phyloP scores from a whole-genome alignment of 148 eudicot genomes.

The Rhododendron williamsianum region DNA sequence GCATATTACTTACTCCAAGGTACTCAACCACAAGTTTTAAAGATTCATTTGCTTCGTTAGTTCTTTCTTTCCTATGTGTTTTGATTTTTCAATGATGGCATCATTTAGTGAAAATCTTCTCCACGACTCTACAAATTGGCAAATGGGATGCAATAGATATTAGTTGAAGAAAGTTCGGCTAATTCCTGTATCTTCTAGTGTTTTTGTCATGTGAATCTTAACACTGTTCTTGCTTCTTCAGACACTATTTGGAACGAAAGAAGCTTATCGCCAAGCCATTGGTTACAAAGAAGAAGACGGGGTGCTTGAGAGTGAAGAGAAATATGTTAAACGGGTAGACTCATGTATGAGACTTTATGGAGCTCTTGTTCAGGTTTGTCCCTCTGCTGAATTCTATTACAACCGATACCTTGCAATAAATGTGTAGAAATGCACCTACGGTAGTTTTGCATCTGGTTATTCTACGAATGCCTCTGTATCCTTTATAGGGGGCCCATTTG shows the following conservation, averaged over 20 bases:
- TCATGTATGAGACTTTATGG: constrained; percentile 76
- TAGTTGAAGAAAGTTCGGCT: not conserved
- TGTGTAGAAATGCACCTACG: not conserved
- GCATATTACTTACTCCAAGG: constrained; percentile 66
- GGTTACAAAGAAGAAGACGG: constrained; percentile 71
- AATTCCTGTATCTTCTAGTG: not conserved
- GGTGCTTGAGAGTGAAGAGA: constrained; percentile 48
- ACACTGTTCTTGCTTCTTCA: constrained; percentile 19
- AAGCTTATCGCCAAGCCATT: constrained; percentile 59
- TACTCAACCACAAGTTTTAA: constrained; percentile 10
- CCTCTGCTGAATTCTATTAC: not conserved
- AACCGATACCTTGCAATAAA: not conserved
- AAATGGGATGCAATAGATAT: not conserved
- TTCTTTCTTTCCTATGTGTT: not conserved
- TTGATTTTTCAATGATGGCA: not conserved
- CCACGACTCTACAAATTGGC: not conserved
- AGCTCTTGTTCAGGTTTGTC: constrained; percentile 84
- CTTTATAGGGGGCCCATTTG: not conserved
- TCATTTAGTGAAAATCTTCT: not conserved
- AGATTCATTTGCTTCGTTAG: not conserved
- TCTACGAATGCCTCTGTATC: not conserved
- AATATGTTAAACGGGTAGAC: constrained; percentile 46
- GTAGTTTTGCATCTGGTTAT: not conserved
- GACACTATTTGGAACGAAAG: constrained; percentile 48
- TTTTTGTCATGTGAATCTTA: not conserved